Evolutionary conservation across 192 early-diverging fungal genomes (phyloP), one percentile per base, ranked within the genome.

Genomic region (Coemansia reversa): DNA sequence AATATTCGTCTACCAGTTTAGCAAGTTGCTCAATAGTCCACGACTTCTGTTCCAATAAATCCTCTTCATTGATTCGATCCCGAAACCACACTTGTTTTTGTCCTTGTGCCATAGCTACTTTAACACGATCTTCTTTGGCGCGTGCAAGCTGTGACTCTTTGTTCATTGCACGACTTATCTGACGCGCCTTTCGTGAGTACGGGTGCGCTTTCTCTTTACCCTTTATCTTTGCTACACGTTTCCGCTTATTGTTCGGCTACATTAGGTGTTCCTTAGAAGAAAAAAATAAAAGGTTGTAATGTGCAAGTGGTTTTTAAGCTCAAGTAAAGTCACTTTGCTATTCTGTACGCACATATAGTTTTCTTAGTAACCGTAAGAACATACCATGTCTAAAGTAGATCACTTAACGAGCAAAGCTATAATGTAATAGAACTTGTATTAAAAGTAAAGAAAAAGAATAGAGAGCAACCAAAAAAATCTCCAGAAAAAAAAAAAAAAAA

Each of bases 171-270:
- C 89, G 74, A 22, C 82, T 83, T 64, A 88, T 78, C 65, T 91
- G 89, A 5, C 56, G 72, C 3, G 89, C 89, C 56, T 91, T 91
- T 28, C 89, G 81, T 53, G 89, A 91, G 62, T 87, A 87, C 12
- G 89, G 89, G 58, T 91, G 89, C n/a, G 89, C 88, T 69, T 84
- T 86, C 39, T 87, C 87, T 24, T 69, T 67, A 51, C 78, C 82
- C 72, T 86, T 84, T 64, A 87, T 83, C 47, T 83, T 83, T 42
- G 66, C 69, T 7, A 84, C 55, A 45, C 79, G 73, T 56, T 79
- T 79, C 42, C 76, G 80, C 47, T 83, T 83, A 69, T 86, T 86
- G 82, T 86, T 86, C 0, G 85, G 85, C 85, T 77, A 79, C 35
- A 55, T 5, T 19, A 1, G 9, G 20, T 52, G 27, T 52, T 3